phyloP scores from a whole-genome alignment of 257 asterid species.

The Solanum sitiens region DNA sequence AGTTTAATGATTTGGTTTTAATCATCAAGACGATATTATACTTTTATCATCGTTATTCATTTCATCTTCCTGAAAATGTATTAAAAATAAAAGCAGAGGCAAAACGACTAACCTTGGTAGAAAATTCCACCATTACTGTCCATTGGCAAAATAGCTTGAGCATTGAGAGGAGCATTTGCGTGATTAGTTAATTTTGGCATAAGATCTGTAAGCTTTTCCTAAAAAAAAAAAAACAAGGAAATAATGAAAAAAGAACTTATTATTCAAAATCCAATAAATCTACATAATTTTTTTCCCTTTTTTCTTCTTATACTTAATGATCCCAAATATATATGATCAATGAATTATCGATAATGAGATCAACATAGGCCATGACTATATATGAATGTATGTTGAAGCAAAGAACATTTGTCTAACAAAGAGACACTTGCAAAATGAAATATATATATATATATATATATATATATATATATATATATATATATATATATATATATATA shows the following conservation, averaged over 20 bases:
- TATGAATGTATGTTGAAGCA: no score
- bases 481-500: no score
- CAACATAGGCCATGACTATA: no score
- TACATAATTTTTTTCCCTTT: not conserved
- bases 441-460: no score
- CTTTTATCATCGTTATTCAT: not conserved
- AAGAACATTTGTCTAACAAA: not conserved
- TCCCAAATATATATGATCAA: no score
- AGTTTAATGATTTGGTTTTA: not conserved
- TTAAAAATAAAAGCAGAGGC: not conserved
- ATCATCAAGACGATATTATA: not conserved
- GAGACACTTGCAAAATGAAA: not conserved
- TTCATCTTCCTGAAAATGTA: not conserved
- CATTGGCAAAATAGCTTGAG: constrained; percentile 50
- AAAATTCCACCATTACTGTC: constrained; percentile 72
- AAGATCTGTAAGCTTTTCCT: constrained; percentile 71
- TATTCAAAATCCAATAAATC: not conserved
- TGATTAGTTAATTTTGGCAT: constrained; percentile 56
- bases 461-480: no score
- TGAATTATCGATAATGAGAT: no score
- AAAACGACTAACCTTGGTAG: not conserved
- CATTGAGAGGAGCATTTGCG: constrained; percentile 60
- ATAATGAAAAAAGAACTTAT: constrained; percentile 4
- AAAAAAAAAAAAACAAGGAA: constrained; percentile 1
- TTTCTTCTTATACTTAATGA: no score